Evolutionary conservation across 225 moss, liverwort and hornwort genomes (phyloP).

Genomic region (Ulota crispa): DNA sequence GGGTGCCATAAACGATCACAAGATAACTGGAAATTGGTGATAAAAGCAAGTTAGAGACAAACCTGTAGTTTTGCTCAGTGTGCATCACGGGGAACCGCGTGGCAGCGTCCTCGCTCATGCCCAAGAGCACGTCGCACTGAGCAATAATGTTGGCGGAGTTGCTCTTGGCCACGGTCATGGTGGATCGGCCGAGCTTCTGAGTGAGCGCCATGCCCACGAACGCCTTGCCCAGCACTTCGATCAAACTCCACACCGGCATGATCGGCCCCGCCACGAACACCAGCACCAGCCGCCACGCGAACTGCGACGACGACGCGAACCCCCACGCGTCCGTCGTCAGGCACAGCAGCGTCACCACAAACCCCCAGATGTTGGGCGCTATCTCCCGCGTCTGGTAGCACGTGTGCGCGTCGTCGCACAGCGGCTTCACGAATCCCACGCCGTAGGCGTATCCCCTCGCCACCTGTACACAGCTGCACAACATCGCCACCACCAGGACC

Average conservation of each 20-base stretch:
- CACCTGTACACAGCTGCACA: background rate
- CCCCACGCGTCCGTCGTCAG: slow-evolving; percentile 63
- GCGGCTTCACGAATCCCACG: background rate
- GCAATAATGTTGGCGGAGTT: slow-evolving; percentile 60
- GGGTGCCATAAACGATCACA: no score
- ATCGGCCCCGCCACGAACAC: slow-evolving; percentile 62
- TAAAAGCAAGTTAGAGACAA: no score
- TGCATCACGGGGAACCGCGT: slow-evolving; percentile 53
- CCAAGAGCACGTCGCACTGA: slow-evolving; percentile 54
- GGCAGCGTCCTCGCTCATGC: slow-evolving; percentile 59
- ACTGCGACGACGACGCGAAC: slow-evolving; percentile 53
- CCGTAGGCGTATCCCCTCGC: slow-evolving; percentile 13
- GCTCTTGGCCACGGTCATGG: slow-evolving; percentile 54
- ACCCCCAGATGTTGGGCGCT: slow-evolving; percentile 52
- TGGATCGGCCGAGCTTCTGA: slow-evolving; percentile 36
- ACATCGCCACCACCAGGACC: background rate
- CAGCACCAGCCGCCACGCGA: slow-evolving; percentile 52
- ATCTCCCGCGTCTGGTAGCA: slow-evolving; percentile 57
- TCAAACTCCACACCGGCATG: slow-evolving; percentile 65
- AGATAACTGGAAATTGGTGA: no score
- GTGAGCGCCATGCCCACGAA: slow-evolving; percentile 61
- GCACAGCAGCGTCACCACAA: slow-evolving; percentile 45
- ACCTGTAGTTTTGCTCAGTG: slow-evolving; percentile 35
- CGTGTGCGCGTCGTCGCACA: slow-evolving; percentile 31
- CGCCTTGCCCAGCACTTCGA: slow-evolving; percentile 54